Evolutionary conservation across 768 basidiomycete genomes (phyloP).

Genomic region (Serendipita vermifera): DNA sequence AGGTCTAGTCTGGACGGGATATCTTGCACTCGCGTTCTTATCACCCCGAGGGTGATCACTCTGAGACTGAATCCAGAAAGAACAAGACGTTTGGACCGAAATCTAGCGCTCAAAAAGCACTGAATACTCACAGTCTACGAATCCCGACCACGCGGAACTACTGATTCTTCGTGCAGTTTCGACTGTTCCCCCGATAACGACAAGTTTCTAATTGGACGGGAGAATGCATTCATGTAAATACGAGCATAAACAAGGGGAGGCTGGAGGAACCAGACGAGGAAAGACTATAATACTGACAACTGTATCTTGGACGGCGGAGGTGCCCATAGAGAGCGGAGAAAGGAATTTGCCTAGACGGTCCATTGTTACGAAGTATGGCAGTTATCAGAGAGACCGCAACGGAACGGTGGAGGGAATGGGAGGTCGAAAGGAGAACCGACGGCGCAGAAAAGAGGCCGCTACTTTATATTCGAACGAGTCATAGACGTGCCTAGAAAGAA

Average conservation of each 20-base stretch:
- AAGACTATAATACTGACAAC: constrained; percentile 34
- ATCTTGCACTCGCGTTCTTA: too few species aligned
- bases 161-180: constrained; percentile 74
- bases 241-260: neutral
- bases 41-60: neutral
- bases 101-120: neutral
- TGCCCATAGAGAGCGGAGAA: constrained; percentile 55
- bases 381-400: constrained; percentile 9
- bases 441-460: neutral
- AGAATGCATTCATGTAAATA: neutral
- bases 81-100: neutral
- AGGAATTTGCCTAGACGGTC: constrained; percentile 57
- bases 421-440: constrained; percentile 2
- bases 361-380: too few species aligned
- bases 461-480: constrained; percentile 4
- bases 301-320: constrained; percentile 64
- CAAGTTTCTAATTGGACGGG: constrained; percentile 51
- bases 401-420: neutral
- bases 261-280: neutral
- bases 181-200: constrained; percentile 80
- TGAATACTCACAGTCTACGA: constrained; percentile 58
- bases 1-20: neutral
- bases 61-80: constrained; percentile 7
- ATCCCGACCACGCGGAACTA: constrained; percentile 78
- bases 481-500: constrained; percentile 1